Percentiles rank a stretch among this genome's conserved stretches.
Conservation (phyloP, 2,329 filamentous ascomycete species). For the Aspergillus phoenicis region DNA sequence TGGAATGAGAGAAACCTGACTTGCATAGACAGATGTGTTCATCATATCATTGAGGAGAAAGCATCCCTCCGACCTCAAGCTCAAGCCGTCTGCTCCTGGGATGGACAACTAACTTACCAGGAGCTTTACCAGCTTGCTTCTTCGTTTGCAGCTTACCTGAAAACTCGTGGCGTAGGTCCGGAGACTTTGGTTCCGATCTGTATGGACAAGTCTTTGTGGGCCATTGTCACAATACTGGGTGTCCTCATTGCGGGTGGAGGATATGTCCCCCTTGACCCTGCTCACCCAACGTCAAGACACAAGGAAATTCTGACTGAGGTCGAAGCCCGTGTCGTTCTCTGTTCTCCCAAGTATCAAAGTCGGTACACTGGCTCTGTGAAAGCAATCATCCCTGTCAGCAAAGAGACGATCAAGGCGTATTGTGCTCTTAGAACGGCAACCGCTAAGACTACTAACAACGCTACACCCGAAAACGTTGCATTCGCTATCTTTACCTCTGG, state of each 20-base stretch:
- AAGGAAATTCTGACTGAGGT: constrained; percentile 37
- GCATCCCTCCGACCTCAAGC: constrained; percentile 29
- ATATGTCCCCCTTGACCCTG: constrained; percentile 38
- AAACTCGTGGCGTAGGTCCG: constrained; percentile 35
- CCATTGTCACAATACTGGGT: constrained; percentile 36
- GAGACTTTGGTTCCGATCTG: constrained; percentile 38
- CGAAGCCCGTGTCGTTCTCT: constrained; percentile 35
- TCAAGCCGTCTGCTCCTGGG: constrained; percentile 40
- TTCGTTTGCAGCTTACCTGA: constrained; percentile 34
- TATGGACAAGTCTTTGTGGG: constrained; percentile 40
- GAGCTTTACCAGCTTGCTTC: constrained; percentile 35
- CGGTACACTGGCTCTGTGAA: constrained; percentile 34
- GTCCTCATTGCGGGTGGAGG: constrained; percentile 39
- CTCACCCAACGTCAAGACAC: constrained; percentile 38
- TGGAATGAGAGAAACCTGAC: constrained; percentile 36
- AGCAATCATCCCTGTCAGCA: constrained; percentile 36
- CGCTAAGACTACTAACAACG: constrained; percentile 1
- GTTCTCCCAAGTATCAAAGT: constrained; percentile 34
- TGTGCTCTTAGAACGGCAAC: constrained; percentile 19
- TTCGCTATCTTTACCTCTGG: constrained; percentile 44
- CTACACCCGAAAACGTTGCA: constrained; percentile 32
- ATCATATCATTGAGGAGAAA: constrained; percentile 37
- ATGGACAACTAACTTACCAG: constrained; percentile 37
- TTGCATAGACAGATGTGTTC: constrained; percentile 33
- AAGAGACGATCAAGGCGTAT: constrained; percentile 34